Conservation (phyloP, 78 protist species). For the Dictyostelium intermedium region DNA sequence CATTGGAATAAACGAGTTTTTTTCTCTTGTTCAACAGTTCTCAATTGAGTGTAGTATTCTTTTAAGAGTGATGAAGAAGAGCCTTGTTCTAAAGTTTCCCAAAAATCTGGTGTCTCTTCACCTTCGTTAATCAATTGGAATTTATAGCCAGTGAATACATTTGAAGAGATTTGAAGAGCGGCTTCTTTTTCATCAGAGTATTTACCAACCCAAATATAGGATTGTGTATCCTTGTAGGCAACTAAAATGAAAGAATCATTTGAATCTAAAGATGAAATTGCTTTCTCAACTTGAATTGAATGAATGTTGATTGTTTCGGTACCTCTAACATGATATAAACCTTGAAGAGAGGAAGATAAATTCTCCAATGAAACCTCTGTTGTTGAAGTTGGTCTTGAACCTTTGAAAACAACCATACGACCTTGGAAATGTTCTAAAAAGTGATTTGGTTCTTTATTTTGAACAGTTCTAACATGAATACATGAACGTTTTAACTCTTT, state of each 20-base stretch:
- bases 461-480: conserved; percentile 44
- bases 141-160: background rate
- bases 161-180: background rate
- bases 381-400: background rate
- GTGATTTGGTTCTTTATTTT: conserved; percentile 44
- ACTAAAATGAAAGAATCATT: conserved; percentile 39
- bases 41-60: background rate
- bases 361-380: background rate
- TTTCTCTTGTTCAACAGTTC: conserved; percentile 40
- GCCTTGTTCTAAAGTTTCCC: background rate
- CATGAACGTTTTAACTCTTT: background rate
- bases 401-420: conserved; percentile 33
- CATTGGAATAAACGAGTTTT: conserved; percentile 43
- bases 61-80: background rate
- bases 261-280: conserved; percentile 6
- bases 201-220: conserved; percentile 49
- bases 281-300: conserved; percentile 53
- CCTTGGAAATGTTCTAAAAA: conserved; percentile 18
- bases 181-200: conserved; percentile 33
- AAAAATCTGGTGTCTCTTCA: background rate
- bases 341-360: background rate
- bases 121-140: background rate
- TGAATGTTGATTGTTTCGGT: conserved; percentile 1
- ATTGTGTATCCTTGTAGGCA: background rate
- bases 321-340: conserved; percentile 29